phyloP scores from a whole-genome alignment of 345 rosid species.

The Cochlearia excelsa region DNA sequence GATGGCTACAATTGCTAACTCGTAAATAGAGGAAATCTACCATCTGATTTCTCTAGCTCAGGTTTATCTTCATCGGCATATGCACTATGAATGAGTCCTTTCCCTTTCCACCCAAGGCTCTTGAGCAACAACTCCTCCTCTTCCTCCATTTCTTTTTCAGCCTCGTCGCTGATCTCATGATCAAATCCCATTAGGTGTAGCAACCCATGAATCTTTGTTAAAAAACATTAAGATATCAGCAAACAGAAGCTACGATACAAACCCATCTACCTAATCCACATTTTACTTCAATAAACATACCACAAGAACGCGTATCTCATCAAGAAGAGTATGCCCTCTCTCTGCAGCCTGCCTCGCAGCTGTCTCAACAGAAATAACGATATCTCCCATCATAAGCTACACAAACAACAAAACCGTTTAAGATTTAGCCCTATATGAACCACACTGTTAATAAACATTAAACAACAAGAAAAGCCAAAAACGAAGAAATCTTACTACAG shows the following conservation, averaged over 20 bases:
- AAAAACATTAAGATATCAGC: slow-evolving; percentile 1
- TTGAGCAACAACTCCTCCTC: slow-evolving; percentile 71
- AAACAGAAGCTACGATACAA: not conserved
- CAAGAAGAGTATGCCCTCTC: slow-evolving; percentile 82
- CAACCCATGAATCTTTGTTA: slow-evolving; percentile 15
- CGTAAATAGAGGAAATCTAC: slow-evolving; percentile 41
- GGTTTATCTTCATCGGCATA: slow-evolving; percentile 46
- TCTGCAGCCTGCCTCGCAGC: slow-evolving; percentile 93
- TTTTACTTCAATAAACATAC: slow-evolving; percentile 38
- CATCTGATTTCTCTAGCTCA: slow-evolving; percentile 49
- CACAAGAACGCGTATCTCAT: slow-evolving; percentile 91
- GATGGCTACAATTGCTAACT: not conserved
- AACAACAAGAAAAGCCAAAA: not conserved
- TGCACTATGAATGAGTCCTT: slow-evolving; percentile 88
- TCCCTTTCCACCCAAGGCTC: slow-evolving; percentile 92
- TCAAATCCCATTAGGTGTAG: slow-evolving; percentile 92
- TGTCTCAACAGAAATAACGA: slow-evolving; percentile 88
- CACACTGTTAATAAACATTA: not conserved
- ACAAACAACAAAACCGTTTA: slow-evolving; percentile 27
- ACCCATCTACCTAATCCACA: slow-evolving; percentile 5
- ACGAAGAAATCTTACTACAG: slow-evolving; percentile 52
- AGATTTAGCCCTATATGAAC: not conserved
- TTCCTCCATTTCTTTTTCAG: slow-evolving; percentile 94
- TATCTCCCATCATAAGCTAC: slow-evolving; percentile 96
- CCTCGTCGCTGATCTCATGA: slow-evolving; percentile 90